Base-by-base conservation (phyloP, 1,284 basidiomycete genomes). In the Coniophora puteana region DNA sequence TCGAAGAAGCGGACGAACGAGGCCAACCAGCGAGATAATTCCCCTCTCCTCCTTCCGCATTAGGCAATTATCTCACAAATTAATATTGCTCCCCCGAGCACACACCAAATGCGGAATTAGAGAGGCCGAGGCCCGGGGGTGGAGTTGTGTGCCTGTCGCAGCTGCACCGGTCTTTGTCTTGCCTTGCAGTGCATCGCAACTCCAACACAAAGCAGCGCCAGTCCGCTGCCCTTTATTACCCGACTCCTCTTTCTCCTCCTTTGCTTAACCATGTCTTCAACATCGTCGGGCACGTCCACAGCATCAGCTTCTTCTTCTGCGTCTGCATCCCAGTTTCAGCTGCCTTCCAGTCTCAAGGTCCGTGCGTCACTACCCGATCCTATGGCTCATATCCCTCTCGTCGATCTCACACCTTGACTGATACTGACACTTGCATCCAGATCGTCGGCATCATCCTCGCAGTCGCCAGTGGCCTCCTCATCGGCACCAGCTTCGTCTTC, bases 401-500 rank as follows among this genome's bases (percentile, higher is more conserved):
- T 14, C 17, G n/a, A 22, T 20, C 22, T 34, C 18, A 12, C 27
- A n/a, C 32, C 5, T 31, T 39, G 27, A 22, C 29, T 33, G 10
- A 28, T 4, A 23, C 42, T 4, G n/a, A 31, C 27, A 20, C 41
- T 47, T 35, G 43, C 17, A 17, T 18, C n/a, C 50, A 84, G 83
- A 51, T 86, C 56, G 76, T 88, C 49, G 84, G 85, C 17, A 78
- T 97, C 47, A 69, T 88, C 41, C 78, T 98, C 28, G 93, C 94
- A 16, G 69, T 98, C 37, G 65, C 68, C 14, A 90, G 84, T 55
- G 95, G 95, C 17, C 31, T 94, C 18, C 81, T 99, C 51, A 98
- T 98, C 52, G 95, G 95, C 5, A 76, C 83, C n/a, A 88, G 85
- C 54, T 94, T 92, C 64, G 90, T 92, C 13, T 80, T 99, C 73